Percentiles rank a stretch among this genome's conserved stretches.
Evolutionary conservation across 306 rosid genomes (phyloP).

Genomic region (Gillenia trifoliata): DNA sequence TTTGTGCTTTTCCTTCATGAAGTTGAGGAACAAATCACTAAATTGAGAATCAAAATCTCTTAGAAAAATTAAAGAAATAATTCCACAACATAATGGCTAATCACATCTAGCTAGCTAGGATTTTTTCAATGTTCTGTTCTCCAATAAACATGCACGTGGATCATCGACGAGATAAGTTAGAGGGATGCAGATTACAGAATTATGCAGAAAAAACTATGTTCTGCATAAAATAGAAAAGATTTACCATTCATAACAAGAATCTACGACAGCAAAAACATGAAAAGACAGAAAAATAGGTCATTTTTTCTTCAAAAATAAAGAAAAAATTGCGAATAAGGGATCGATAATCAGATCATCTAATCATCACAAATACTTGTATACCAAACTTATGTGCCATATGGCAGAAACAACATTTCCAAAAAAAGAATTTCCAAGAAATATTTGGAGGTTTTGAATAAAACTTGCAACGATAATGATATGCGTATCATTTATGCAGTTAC

Average conservation of each 20-base stretch:
- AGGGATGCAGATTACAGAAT: not conserved
- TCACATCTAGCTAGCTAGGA: constrained; percentile 18
- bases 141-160: constrained; percentile 4
- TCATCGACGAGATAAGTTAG: not conserved
- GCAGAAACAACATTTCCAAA: not conserved
- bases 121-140: not conserved
- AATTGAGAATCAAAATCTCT: constrained; percentile 22
- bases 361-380: not conserved
- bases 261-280: too few species aligned
- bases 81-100: constrained; percentile 30
- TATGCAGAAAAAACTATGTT: not conserved
- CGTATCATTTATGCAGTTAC: not conserved
- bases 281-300: too few species aligned
- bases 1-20: constrained; percentile 13
- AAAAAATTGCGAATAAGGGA: not conserved
- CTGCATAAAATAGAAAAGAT: not conserved
- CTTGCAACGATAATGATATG: not conserved
- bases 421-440: not conserved
- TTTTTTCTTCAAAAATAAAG: too few species aligned
- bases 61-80: constrained; percentile 26
- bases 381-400: not conserved
- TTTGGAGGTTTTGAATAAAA: not conserved
- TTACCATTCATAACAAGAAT: not conserved
- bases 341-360: not conserved
- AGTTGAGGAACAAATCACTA: constrained; percentile 21